Percentiles rank a stretch among this genome's conserved stretches.
phyloP scores from a whole-genome alignment of 164 flowering plant genomes.

The Piper longum region DNA sequence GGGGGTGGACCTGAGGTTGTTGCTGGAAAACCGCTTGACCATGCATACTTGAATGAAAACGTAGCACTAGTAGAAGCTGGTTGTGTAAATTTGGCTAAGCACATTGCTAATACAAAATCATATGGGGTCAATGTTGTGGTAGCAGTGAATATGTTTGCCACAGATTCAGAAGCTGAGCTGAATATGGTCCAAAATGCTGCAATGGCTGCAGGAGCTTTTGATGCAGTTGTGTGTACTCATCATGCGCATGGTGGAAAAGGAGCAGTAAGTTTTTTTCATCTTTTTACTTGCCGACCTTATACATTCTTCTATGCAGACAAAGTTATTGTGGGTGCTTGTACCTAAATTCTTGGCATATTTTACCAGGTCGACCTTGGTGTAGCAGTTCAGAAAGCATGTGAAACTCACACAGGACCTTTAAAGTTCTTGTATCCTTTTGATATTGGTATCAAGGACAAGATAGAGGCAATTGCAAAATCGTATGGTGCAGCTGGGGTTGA shows the following conservation, averaged over 20 bases:
- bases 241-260: conserved; percentile 99
- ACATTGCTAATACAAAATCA: conserved; percentile 68
- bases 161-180: conserved; percentile 85
- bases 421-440: conserved; percentile 83
- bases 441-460: conserved; percentile 77
- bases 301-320: not conserved
- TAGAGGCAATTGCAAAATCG: conserved; percentile 84
- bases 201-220: conserved; percentile 87
- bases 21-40: conserved; percentile 94
- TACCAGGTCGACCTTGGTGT: conserved; percentile 87
- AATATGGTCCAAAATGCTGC: conserved; percentile 69
- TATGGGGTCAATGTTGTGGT: conserved; percentile 94
- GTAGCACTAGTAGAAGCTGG: conserved; percentile 89
- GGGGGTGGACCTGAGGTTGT: conserved; percentile 97
- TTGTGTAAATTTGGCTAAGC: conserved; percentile 80
- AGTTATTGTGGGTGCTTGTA: not conserved
- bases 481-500: conserved; percentile 95
- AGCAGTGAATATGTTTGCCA: conserved; percentile 80
- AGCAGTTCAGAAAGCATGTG: conserved; percentile 90
- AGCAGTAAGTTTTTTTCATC: conserved; percentile 49
- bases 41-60: conserved; percentile 75
- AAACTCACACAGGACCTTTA: conserved; percentile 58
- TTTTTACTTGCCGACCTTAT: not conserved
- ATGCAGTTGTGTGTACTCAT: conserved; percentile 89
- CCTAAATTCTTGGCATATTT: conserved; percentile 3